Conservation (phyloP, 2,329 filamentous ascomycete genomes). For the Clathrospora elynae region DNA sequence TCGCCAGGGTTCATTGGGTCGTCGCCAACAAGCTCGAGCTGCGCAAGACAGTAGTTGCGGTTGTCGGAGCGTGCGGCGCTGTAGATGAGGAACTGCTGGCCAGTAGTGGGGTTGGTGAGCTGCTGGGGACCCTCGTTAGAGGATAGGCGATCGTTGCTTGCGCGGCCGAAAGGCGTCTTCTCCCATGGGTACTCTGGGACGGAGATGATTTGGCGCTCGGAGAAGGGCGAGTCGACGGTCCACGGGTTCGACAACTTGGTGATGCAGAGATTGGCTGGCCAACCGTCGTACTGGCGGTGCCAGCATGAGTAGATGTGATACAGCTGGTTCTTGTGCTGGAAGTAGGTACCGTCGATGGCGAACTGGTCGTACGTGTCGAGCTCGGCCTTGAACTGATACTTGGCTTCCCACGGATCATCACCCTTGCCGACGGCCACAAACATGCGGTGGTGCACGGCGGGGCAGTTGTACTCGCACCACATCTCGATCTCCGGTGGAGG, state of each 20-base stretch:
- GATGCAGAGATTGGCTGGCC: slow-evolving; percentile 60
- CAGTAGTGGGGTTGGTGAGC: slow-evolving; percentile 54
- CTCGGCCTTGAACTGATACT: slow-evolving; percentile 53
- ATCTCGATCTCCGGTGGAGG: slow-evolving; percentile 56
- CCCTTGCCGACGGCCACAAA: slow-evolving; percentile 54
- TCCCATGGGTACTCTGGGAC: slow-evolving; percentile 57
- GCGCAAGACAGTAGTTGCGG: slow-evolving; percentile 59
- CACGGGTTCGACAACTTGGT: slow-evolving; percentile 56
- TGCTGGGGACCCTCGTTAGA: slow-evolving; percentile 60
- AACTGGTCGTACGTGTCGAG: slow-evolving; percentile 60
- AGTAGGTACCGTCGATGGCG: slow-evolving; percentile 61
- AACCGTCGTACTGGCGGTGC: slow-evolving; percentile 53
- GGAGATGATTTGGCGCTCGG: slow-evolving; percentile 55
- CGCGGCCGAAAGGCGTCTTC: slow-evolving; percentile 57
- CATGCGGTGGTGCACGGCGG: slow-evolving; percentile 59
- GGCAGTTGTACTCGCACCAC: slow-evolving; percentile 56
- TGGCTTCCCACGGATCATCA: slow-evolving; percentile 53
- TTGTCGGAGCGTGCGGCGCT: slow-evolving; percentile 58
- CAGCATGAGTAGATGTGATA: slow-evolving; percentile 51
- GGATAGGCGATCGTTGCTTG: slow-evolving; percentile 53
- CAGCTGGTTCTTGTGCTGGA: slow-evolving; percentile 48
- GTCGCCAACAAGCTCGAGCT: slow-evolving; percentile 56
- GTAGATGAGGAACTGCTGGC: slow-evolving; percentile 57
- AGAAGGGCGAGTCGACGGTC: slow-evolving; percentile 54
- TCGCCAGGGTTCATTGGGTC: slow-evolving; percentile 57